Base-by-base conservation (phyloP, 2,329 filamentous ascomycete genomes). In the Lasiodiplodia theobromae region DNA sequence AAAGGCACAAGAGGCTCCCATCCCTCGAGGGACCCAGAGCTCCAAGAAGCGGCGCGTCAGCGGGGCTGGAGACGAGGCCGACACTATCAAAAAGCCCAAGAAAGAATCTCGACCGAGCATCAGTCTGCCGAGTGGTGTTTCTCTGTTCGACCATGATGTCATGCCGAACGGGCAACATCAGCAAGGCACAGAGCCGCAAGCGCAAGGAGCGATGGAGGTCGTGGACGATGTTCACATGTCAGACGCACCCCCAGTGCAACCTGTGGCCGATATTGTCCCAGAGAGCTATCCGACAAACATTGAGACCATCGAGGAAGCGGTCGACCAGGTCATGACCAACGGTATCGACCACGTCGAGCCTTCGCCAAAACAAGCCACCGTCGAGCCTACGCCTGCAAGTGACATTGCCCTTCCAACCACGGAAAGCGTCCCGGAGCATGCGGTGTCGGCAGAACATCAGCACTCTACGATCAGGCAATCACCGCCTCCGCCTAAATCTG, bases 1-100 rank as follows among this genome's bases (percentile, higher is more conserved):
- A 73, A 90, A 90, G 74, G 86, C 87, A 2, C 86, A 86, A 63
- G 88, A 90, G 74, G 82, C 85, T 28, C 86, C 87, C 2, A 85
- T 89, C 51, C 87, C 88, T 51, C 83, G 88, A 70, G 87, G 86
- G 16, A 85, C 85, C 38, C 81, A 80, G n/a, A 82, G 83, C n/a
- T 79, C 82, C 49, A 89, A 88, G 76, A 85, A 86, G 69, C 82
- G 86, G 66, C 85, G 82, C 38, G 82, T 83, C 5, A 73, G 73
- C 18, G 65, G 54, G 21, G 51, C 52, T 37, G 60, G 54, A 21
- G 66, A 66, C 12, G 63, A 68, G 5, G 62, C 38, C 25, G 67
- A 63, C 21, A 67, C 68, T 12, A n/a, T 40, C 34, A 69, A 69
- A 53, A 71, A 69, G 38, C 56, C 54, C 23, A 68, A 57, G 62